Base-by-base conservation (phyloP, 495 filamentous ascomycete species). In the Penicillium alfredii region DNA sequence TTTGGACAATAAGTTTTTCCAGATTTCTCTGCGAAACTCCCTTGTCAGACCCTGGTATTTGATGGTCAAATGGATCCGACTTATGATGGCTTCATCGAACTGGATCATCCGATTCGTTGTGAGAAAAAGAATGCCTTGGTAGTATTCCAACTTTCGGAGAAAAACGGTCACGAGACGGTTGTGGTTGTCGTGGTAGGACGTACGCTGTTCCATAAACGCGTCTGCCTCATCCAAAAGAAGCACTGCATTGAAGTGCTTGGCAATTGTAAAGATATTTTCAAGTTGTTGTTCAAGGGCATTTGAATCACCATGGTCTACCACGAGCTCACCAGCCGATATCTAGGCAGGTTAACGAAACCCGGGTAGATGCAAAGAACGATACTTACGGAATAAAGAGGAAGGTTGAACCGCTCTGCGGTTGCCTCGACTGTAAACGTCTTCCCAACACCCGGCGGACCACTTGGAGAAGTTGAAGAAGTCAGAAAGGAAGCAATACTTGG, bases 81-180 rank as follows among this genome's bases (percentile, higher is more conserved):
- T 65, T 38, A 63, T 56, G 44, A 72, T 68, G 6, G 66, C 66
- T 30, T 71, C 59, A 40, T 74, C 70, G 34, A 73, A 64, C 8
- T 39, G 40, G 0, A 51, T 56, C 6, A 68, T 40, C 11, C 66
- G 60, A 36, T 74, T 76, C 8, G 69, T 71, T 1, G 69, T 76
- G 30, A 76, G 45, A 52, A 77, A 70, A 21, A 76, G 49, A 21
- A 74, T 38, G 6, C 73, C 72, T 1, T 55, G 34, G 39, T 78
- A 80, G 48, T 74, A 78, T 35, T 78, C 76, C 1, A 78, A 51
- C 0, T 56, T 52, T 6, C 76, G 56, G 0, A 77, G 58, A 37
- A 78, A 77, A 12, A 76, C 64, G 6, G 21, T 23, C 9, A 23
- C 9, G 9, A 23, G 21, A 9, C 21, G 21, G 9, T 23, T 23